Percentiles rank a stretch among this genome's conserved stretches.
Conservation (phyloP, 2,329 filamentous ascomycete genomes). For the Sphaerulina populicola region DNA sequence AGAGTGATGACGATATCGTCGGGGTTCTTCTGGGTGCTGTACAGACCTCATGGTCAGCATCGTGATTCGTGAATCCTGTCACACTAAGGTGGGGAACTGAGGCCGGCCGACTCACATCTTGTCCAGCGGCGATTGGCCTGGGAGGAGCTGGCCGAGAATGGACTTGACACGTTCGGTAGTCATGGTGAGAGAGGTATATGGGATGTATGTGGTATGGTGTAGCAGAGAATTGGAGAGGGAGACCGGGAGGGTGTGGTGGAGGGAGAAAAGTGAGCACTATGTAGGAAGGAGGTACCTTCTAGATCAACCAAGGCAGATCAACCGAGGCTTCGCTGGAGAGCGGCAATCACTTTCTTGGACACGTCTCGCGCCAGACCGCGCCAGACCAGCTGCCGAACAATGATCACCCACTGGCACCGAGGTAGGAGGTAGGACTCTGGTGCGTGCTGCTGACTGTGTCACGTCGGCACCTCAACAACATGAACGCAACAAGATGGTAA, state of each 20-base stretch:
- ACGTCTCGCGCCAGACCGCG: background rate
- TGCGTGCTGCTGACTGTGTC: background rate
- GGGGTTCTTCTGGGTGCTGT: slow-evolving; percentile 55
- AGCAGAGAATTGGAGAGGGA: slow-evolving; percentile 1
- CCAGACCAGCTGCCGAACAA: background rate
- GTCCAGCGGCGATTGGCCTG: slow-evolving; percentile 58
- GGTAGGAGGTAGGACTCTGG: background rate
- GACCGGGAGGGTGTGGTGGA: background rate
- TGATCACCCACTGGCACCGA: background rate
- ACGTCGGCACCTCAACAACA: background rate
- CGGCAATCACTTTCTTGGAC: too few species aligned
- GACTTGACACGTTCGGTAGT: slow-evolving; percentile 77
- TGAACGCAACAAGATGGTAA: too few species aligned
- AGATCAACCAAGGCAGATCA: too few species aligned
- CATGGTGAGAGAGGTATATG: slow-evolving; percentile 46
- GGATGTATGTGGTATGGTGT: background rate
- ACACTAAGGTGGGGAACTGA: background rate
- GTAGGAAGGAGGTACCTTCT: too few species aligned
- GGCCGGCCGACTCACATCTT: slow-evolving; percentile 63
- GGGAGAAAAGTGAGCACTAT: background rate
- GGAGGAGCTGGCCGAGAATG: slow-evolving; percentile 77
- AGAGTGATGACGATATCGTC: slow-evolving; percentile 97
- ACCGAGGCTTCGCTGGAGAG: too few species aligned
- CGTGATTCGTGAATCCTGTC: slow-evolving; percentile 34
- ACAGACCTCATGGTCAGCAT: slow-evolving; percentile 8